Evolutionary conservation across 306 rosid species (phyloP), one percentile per base, ranked within the genome.

Genomic region (Astragalus membranaceus): DNA sequence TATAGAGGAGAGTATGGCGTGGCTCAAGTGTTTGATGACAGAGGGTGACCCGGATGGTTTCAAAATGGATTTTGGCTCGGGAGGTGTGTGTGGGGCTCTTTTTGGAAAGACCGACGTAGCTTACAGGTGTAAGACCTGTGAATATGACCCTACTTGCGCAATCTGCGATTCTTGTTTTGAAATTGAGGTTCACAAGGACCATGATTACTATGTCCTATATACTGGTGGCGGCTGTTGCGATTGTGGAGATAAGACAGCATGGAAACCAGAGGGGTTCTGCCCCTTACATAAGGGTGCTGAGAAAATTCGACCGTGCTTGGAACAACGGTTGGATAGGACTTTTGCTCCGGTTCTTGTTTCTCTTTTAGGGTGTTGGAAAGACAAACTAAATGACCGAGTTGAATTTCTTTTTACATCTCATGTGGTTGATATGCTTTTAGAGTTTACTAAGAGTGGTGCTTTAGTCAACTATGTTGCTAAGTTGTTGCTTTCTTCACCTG

Each of bases 1-100:
- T 5, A 87, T 91, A 58, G 77, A 77, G 4, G 92, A 87, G 73
- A 85, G 95, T 79, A 70, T 91, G 95, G 8, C 5, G 39, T 95
- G 99, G 97, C 69, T 91, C 92, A 91, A 64, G 91, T 97, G 97
- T 81, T 81, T 95, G 88, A 95, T 95, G 92, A 91, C 91, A 72
- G 91, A 89, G 86, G 91, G 88, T 32, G 95, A 95, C 7, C 96
- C 96, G 2, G 10, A 8, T 33, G 32, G 50, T 35, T 77, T 89
- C 39, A 59, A 61, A 12, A 73, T 88, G 86, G 83, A 89, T 74
- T 79, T 51, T 41, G 92, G 95, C 23, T 89, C 84, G 86, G 87
- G 92, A 17, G 99, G 99, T 74, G 89, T 95, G 89, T 95, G 99
- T 41, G 97, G 97, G 41, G 79, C 95, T 59, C 92, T 95, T 68